Conservation (phyloP, 2,329 filamentous ascomycete species). For the Epichloe amarillans region DNA sequence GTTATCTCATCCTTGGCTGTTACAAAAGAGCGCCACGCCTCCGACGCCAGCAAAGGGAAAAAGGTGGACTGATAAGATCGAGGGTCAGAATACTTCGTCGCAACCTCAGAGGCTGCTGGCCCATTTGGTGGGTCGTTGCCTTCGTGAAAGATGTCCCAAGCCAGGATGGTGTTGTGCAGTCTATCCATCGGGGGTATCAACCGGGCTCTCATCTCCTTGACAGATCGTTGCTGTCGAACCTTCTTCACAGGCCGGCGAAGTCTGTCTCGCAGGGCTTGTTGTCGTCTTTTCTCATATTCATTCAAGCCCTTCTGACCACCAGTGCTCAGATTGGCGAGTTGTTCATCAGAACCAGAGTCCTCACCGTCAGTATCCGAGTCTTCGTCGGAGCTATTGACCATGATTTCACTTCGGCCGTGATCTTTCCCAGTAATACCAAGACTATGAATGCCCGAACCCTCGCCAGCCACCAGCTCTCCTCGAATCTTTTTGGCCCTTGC, state of each 20-base stretch:
- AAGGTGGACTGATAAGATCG: conserved; percentile 78
- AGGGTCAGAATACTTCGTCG: conserved; percentile 64
- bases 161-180: conserved; percentile 73
- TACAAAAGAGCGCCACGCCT: conserved; percentile 93
- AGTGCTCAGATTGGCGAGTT: conserved; percentile 34
- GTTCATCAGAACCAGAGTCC: conserved; percentile 36
- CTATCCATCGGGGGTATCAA: conserved; percentile 78
- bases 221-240: conserved; percentile 62
- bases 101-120: conserved; percentile 61
- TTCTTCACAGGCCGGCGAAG: conserved; percentile 70
- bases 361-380: conserved; percentile 56
- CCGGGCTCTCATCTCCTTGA: conserved; percentile 88
- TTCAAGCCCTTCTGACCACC: conserved; percentile 35
- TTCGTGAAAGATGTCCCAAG: conserved; percentile 89
- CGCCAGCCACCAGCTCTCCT: conserved; percentile 37
- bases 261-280: conserved; percentile 37
- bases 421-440: conserved; percentile 67
- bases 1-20: conserved; percentile 78
- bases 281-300: conserved; percentile 32
- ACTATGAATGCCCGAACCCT: conserved; percentile 64
- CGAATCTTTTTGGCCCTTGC: conserved; percentile 46
- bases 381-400: conserved; percentile 75
- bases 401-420: conserved; percentile 72
- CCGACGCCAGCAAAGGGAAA: conserved; percentile 75
- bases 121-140: conserved; percentile 75